These are phyloP conservation scores for Allium fistulosum DNA, from an alignment of 106 monocot genomes.

Conservation along the genomic window DNA sequence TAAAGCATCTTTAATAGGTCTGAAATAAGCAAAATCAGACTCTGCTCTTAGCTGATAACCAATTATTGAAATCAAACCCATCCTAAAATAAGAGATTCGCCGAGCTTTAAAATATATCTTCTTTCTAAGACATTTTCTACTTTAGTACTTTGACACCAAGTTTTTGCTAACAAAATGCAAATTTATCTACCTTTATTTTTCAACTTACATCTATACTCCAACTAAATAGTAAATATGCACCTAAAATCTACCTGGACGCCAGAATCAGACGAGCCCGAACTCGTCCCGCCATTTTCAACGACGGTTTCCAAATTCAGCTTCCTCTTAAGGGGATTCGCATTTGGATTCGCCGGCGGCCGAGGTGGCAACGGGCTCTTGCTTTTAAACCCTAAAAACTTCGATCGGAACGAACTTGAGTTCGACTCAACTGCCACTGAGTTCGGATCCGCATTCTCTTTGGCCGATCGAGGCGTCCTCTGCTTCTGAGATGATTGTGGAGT, in stretches of 20 bases:
- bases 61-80: no score
- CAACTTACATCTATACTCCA: no score
- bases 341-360: not conserved
- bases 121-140: not conserved
- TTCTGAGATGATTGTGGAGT: constrained; percentile 32
- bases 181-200: no score
- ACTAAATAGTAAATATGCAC: no score
- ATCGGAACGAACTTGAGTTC: constrained; percentile 22
- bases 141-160: no score
- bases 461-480: constrained; percentile 24
- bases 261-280: constrained; percentile 36
- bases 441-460: constrained; percentile 95
- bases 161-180: no score
- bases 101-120: not conserved
- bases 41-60: no score
- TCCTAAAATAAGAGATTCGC: no score
- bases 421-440: constrained; percentile 18
- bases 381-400: constrained; percentile 20
- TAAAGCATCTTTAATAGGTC: no score
- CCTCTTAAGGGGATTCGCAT: constrained; percentile 5
- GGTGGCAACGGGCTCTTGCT: constrained; percentile 52
- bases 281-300: constrained; percentile 10
- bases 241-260: constrained; percentile 53
- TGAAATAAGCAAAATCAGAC: no score
- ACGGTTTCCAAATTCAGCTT: constrained; percentile 61